Conservation (phyloP, 495 filamentous ascomycete genomes). For the Trichoderma gamsii region DNA sequence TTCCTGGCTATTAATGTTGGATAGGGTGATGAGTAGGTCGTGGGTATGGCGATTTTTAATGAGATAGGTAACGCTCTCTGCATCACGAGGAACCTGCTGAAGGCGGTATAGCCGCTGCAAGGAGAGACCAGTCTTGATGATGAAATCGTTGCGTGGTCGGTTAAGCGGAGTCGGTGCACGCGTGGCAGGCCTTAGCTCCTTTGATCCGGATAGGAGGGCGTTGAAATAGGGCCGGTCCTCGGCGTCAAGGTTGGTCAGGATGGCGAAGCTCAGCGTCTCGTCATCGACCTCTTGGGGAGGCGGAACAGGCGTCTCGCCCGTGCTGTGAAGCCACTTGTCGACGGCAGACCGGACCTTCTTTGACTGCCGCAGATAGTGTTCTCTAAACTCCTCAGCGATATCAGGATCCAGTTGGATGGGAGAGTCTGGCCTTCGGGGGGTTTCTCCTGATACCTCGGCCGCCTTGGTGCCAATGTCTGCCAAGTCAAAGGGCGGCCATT, state of each 20-base stretch:
- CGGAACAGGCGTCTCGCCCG: slow-evolving; percentile 61
- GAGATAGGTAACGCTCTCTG: slow-evolving; percentile 82
- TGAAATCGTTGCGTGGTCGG: slow-evolving; percentile 56
- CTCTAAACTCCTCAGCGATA: slow-evolving; percentile 81
- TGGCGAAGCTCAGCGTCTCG: slow-evolving; percentile 86
- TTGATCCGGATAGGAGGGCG: slow-evolving; percentile 65
- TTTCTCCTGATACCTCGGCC: slow-evolving; percentile 35
- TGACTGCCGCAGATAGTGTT: slow-evolving; percentile 81
- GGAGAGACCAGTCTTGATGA: slow-evolving; percentile 65
- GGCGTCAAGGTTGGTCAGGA: slow-evolving; percentile 75
- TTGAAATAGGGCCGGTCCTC: slow-evolving; percentile 73
- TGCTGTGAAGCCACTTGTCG: slow-evolving; percentile 76
- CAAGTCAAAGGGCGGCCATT: slow-evolving; percentile 81
- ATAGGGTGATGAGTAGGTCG: slow-evolving; percentile 78
- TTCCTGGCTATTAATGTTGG: slow-evolving; percentile 77
- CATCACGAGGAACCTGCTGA: slow-evolving; percentile 62
- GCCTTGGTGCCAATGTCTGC: slow-evolving; percentile 54
- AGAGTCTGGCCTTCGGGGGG: slow-evolving; percentile 42
- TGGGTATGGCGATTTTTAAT: slow-evolving; percentile 77
- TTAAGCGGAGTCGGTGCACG: slow-evolving; percentile 48
- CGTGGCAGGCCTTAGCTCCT: slow-evolving; percentile 47
- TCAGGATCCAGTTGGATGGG: slow-evolving; percentile 88
- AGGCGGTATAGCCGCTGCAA: slow-evolving; percentile 83
- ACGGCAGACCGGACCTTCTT: slow-evolving; percentile 80
- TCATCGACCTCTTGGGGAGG: slow-evolving; percentile 84